These are phyloP conservation scores for Rosa hybrid DNA, from an alignment of 331 rosid species.

Conservation along the genomic window DNA sequence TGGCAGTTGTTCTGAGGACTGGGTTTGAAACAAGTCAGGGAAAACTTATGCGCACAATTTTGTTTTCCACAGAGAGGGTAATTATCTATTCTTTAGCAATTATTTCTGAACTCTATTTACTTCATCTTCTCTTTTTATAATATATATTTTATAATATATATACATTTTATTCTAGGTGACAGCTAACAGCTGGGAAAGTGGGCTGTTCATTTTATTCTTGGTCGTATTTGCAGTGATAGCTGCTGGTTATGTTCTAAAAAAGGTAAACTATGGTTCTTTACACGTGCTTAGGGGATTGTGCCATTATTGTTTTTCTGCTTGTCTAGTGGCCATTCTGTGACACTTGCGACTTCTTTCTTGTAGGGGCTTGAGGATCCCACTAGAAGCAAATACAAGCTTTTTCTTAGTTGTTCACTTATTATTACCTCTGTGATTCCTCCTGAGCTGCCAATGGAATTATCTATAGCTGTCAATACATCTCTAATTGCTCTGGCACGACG, in stretches of 20 bases:
- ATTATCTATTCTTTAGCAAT: slow-evolving; percentile 25
- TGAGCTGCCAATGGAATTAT: slow-evolving; percentile 98
- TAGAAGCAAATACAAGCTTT: slow-evolving; percentile 99
- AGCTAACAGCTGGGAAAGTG: slow-evolving; percentile 99
- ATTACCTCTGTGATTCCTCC: slow-evolving; percentile 99
- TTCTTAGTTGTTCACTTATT: slow-evolving; percentile 96
- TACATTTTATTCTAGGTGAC: slow-evolving; percentile 60
- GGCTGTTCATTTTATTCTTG: slow-evolving; percentile 84
- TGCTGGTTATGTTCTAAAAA: slow-evolving; percentile 92
- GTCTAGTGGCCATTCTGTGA: slow-evolving; percentile 26
- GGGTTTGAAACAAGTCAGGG: slow-evolving; percentile 99
- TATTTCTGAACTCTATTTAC: slow-evolving; percentile 8
- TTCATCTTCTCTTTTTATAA: neutral
- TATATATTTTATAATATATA: neutral
- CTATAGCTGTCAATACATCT: slow-evolving; percentile 98
- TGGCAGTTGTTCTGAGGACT: slow-evolving; percentile 94
- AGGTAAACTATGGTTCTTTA: slow-evolving; percentile 53
- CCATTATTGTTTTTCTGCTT: slow-evolving; percentile 26
- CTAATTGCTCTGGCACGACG: slow-evolving; percentile 93
- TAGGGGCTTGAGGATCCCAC: slow-evolving; percentile 98
- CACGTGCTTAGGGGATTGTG: slow-evolving; percentile 16
- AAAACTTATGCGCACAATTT: slow-evolving; percentile 96
- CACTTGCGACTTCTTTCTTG: slow-evolving; percentile 19
- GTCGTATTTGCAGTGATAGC: slow-evolving; percentile 95
- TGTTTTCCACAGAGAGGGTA: slow-evolving; percentile 99